These are phyloP conservation scores for Saksenaea oblongispora DNA, from an alignment of 371 early-diverging fungal species.

Conservation along the genomic window DNA sequence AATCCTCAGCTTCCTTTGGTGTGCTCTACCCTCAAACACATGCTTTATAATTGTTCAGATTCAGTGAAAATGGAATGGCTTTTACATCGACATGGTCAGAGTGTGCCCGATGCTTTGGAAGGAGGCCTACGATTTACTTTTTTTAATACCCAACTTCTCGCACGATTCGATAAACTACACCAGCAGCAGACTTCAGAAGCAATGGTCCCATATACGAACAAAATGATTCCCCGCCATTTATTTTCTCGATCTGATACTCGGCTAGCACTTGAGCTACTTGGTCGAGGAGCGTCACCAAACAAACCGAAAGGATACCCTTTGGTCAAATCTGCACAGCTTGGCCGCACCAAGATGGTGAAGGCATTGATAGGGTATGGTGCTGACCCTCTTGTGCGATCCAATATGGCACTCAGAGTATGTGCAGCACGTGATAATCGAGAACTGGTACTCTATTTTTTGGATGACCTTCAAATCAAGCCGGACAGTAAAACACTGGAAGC, in stretches of 20 bases:
- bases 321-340: slow-evolving; percentile 51
- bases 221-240: slow-evolving; percentile 37
- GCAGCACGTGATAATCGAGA: slow-evolving; percentile 42
- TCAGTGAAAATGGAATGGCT: slow-evolving; percentile 34
- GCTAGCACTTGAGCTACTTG: slow-evolving; percentile 26
- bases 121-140: slow-evolving; percentile 35
- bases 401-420: slow-evolving; percentile 49
- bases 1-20: slow-evolving; percentile 35
- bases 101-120: slow-evolving; percentile 20
- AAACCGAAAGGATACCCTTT: slow-evolving; percentile 57
- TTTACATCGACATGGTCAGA: slow-evolving; percentile 24
- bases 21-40: slow-evolving; percentile 21
- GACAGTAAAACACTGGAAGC: slow-evolving; percentile 43
- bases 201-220: slow-evolving; percentile 19
- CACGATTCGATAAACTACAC: slow-evolving; percentile 24
- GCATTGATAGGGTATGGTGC: slow-evolving; percentile 48
- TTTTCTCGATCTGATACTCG: slow-evolving; percentile 17
- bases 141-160: slow-evolving; percentile 26
- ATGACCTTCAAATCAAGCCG: slow-evolving; percentile 42
- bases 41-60: slow-evolving; percentile 27
- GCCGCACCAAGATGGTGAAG: slow-evolving; percentile 41
- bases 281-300: slow-evolving; percentile 44
- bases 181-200: neutral
- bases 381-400: slow-evolving; percentile 37
- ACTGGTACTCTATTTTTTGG: slow-evolving; percentile 48